These are phyloP conservation scores for Chenopodium formosanum DNA, from an alignment of 148 eudicot genomes.

Conservation along the genomic window DNA sequence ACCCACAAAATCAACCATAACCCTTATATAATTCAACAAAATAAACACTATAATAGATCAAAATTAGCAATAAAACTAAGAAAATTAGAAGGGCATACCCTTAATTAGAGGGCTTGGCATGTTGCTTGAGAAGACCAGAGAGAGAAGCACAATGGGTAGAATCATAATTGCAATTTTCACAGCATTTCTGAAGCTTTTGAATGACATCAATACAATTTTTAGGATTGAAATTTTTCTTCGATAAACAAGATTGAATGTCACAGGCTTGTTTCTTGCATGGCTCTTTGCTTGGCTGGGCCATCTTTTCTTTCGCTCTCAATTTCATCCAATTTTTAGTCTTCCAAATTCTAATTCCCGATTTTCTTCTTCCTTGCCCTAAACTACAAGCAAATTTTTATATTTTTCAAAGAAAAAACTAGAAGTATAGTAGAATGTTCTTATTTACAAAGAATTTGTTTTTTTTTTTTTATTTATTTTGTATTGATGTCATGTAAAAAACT, in stretches of 20 bases:
- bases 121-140: slow-evolving; percentile 69
- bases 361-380: no score
- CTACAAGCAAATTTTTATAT: no score
- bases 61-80: background rate
- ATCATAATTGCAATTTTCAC: slow-evolving; percentile 60
- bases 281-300: slow-evolving; percentile 57
- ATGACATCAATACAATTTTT: slow-evolving; percentile 44
- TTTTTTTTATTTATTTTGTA: no score
- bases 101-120: background rate
- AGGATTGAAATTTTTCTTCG: slow-evolving; percentile 78
- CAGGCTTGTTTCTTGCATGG: slow-evolving; percentile 93
- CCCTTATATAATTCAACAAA: background rate
- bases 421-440: no score
- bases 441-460: no score
- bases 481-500: no score
- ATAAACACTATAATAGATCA: no score
- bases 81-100: background rate
- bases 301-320: background rate
- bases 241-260: slow-evolving; percentile 83
- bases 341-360: no score
- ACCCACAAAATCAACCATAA: background rate
- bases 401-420: no score
- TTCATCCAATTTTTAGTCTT: background rate
- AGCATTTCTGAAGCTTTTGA: slow-evolving; percentile 48
- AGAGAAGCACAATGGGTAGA: slow-evolving; percentile 91